Base-by-base conservation (phyloP, 108 stramenopile genomes). In the Fragilariopsis cylindrus region DNA sequence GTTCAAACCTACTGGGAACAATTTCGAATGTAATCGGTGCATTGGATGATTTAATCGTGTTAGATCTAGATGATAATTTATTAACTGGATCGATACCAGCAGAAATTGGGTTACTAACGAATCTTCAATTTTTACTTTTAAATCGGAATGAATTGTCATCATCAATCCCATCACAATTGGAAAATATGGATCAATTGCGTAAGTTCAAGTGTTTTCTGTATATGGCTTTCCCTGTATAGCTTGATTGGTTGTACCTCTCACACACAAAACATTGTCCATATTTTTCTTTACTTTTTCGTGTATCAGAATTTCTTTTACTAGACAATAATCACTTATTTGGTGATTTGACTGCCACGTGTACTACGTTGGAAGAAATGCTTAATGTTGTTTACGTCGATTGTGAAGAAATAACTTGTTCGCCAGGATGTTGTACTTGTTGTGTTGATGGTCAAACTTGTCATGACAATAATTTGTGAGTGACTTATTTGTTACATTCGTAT, bases 11-110 rank as follows among this genome's bases (percentile, higher is more conserved):
- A 11, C 64, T 42, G 44, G 87, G 83, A 4, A 70, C n/a, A 7
- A 64, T 93, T 45, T 67, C 82, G 15, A 65, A 57, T 8, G 57
- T 74, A 48, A 67, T 87, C 48, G 75, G 50, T 13, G 50, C 47
- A 49, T 48, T 77, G 8, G 47, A 48, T 7, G 58, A 73, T 11
- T 57, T 79, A 18, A 47, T 76, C 4, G 53, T 79, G 42, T 60
- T 84, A 68, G 83, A 84, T 69, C 43, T 84, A 3, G 72, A 76
- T 48, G 65, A 84, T 53, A 84, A 84, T 63, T 6, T 43, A 15
- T 50, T 84, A 0, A 73, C 62, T 19, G 78, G 78, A 6, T 45
- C 72, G 16, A 72, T 81, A 45, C 80, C 84, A 8, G 45, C 43
- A 7, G 57, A 71, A 40, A 78, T 84, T 18, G 80, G 78, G 3